Conservation (phyloP, 331 rosid species). For the Spiraea crenata region DNA sequence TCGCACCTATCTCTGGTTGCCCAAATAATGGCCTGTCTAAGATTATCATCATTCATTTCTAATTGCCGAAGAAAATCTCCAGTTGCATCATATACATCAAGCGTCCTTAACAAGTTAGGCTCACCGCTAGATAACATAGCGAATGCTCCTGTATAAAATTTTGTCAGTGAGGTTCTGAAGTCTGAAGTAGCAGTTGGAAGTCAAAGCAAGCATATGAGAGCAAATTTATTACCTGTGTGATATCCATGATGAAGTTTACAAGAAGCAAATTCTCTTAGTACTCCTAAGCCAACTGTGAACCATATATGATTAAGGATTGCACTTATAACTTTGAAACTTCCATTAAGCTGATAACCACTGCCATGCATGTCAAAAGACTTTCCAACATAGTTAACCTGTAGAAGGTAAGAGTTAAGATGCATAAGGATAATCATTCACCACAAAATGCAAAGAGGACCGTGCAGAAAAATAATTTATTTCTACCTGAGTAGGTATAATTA, state of each 20-base stretch:
- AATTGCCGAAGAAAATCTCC: too few relatives aligned
- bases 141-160: too few relatives aligned
- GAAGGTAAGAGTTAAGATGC: conserved; percentile 19
- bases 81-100: too few relatives aligned
- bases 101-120: too few relatives aligned
- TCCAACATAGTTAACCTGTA: background rate
- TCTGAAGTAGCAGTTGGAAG: background rate
- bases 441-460: conserved; percentile 11
- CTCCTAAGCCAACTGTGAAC: conserved; percentile 97
- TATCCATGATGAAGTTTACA: conserved; percentile 60
- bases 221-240: conserved; percentile 63
- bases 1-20: too few relatives aligned
- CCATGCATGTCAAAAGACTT: too few relatives aligned
- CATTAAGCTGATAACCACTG: too few relatives aligned
- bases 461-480: conserved; percentile 19
- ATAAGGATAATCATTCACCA: conserved; percentile 3
- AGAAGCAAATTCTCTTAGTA: too few relatives aligned
- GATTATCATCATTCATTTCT: too few relatives aligned
- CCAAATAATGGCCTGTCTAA: too few relatives aligned
- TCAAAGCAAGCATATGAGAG: conserved; percentile 2
- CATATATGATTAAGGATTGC: conserved; percentile 2
- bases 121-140: conserved; percentile 15
- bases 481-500: conserved; percentile 92
- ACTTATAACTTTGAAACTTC: too few relatives aligned
- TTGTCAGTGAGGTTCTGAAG: too few relatives aligned